A percentile compares a stretch with the other conserved stretches of the same genome.
Evolutionary conservation across 2,329 filamentous ascomycete species (phyloP).

Genomic region (Sordariomycetes sp.): DNA sequence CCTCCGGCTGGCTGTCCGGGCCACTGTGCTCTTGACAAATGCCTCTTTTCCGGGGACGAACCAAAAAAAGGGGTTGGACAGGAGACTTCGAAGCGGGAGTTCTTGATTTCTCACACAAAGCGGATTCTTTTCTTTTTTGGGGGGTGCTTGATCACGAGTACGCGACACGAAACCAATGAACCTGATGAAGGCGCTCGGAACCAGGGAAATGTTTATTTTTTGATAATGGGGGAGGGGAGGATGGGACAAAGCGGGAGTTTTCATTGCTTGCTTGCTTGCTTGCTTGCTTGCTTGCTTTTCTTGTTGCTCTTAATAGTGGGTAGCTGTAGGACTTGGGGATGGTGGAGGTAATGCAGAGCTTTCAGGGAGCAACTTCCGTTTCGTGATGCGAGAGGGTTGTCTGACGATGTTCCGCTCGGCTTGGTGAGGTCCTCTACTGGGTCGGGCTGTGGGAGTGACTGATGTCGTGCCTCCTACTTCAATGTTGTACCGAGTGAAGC

Average conservation of each 20-base stretch:
- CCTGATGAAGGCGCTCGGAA: neutral
- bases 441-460: too few relatives aligned
- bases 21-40: too few relatives aligned
- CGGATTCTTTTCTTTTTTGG: neutral
- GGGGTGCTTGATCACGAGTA: too few relatives aligned
- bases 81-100: neutral
- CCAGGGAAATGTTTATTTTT: neutral
- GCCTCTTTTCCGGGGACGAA: neutral
- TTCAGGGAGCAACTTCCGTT: too few relatives aligned
- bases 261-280: neutral
- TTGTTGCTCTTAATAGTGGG: neutral
- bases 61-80: neutral
- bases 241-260: neutral
- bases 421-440: too few relatives aligned
- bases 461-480: too few relatives aligned
- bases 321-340: too few relatives aligned
- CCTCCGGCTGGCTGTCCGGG: neutral
- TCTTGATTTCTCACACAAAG: neutral
- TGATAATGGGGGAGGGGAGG: neutral
- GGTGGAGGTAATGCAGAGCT: too few relatives aligned
- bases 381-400: too few relatives aligned
- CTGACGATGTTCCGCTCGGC: too few relatives aligned
- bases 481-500: too few relatives aligned
- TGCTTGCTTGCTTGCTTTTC: neutral
- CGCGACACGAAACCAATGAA: neutral